Base-by-base conservation (phyloP, 768 basidiomycete species). In the Xerocomellus amylosporus region DNA sequence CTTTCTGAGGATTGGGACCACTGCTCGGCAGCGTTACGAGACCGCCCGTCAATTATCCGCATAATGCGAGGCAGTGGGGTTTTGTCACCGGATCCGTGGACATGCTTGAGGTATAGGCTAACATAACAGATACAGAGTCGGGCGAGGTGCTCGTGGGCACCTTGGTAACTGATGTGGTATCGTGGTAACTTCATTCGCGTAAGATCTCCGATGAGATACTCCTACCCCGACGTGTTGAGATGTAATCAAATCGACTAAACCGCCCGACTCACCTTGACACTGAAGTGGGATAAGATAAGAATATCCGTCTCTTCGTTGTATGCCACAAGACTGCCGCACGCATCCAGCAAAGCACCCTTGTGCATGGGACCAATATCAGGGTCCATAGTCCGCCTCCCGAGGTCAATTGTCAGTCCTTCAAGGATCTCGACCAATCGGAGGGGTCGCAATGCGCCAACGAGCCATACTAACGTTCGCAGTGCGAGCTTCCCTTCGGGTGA, bases 261-360 rank as follows among this genome's bases (percentile, higher is more conserved):
- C 2, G n/a, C 33, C 24, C 2, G 8, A 31, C 54, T 40, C 42
- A 63, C 64, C 55, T 62, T 65, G 45, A 65, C 64, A 33, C 64
- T 65, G n/a, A 56, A 65, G 40, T 65, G 64, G 2, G 64, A 65
- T 12, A 65, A 40, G 5, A 56, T 49, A 2, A 63, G 14, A 9
- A 58, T 28, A 5, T 22, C 31, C 2, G 58, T 59, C 26, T 51
- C 46, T 22, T 59, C 51, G 26, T 60, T 51, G 13, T 60, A 47
- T 8, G 36, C 50, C 34, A 65, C 64, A 4, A 65, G 58, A 19
- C 51, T 60, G 3, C 61, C 33, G 37, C 55, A 65, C 6, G 43
- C 54, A 2, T 63, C 54, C 45, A 65, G 15, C 17, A 65, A 42
- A 17, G 36, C 45, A 13, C 7, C 22, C 8, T 20, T 46, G 17